A percentile compares a stretch with the other conserved stretches of the same genome.
Evolutionary conservation across 805 yeast species (phyloP).

Genomic region (Metschnikowia orientalis): DNA sequence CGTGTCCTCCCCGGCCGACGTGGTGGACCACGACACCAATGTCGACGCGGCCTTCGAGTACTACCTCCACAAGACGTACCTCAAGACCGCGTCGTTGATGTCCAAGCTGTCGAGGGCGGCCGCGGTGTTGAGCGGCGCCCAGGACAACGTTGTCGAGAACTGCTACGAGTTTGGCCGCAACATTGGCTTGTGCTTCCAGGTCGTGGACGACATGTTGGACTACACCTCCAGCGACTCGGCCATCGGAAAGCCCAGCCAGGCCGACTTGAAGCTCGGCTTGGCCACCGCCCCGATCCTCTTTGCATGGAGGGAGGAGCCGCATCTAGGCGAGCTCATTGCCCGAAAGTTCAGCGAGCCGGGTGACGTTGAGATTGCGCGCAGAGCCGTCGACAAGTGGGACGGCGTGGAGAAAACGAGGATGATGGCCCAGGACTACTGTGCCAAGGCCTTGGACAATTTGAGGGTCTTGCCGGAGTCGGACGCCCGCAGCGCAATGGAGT

Average conservation of each 20-base stretch:
- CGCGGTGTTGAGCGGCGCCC: conserved; percentile 86
- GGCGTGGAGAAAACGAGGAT: conserved; percentile 75
- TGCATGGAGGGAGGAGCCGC: conserved; percentile 90
- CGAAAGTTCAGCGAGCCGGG: conserved; percentile 79
- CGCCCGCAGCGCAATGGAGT: conserved; percentile 81
- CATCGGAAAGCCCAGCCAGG: conserved; percentile 94
- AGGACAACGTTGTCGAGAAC: conserved; percentile 68
- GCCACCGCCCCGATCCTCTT: conserved; percentile 95
- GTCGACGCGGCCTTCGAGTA: conserved; percentile 93
- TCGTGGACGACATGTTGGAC: conserved; percentile 94
- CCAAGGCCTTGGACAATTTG: conserved; percentile 67
- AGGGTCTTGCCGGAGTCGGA: conserved; percentile 80
- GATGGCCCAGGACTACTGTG: conserved; percentile 76
- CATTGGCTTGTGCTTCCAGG: conserved; percentile 91
- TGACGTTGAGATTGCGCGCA: conserved; percentile 79
- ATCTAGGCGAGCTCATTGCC: conserved; percentile 75
- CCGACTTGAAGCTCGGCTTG: conserved; percentile 87
- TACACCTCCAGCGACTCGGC: conserved; percentile 82
- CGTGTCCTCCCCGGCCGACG: conserved; percentile 33
- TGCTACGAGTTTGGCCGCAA: conserved; percentile 91
- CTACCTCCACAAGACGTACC: conserved; percentile 89
- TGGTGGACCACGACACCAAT: conserved; percentile 55
- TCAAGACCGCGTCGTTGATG: conserved; percentile 91
- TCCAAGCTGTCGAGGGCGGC: conserved; percentile 91
- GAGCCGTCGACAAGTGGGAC: conserved; percentile 61